phyloP scores from a whole-genome alignment of 345 rosid species.

The Eutrema yunnanense region DNA sequence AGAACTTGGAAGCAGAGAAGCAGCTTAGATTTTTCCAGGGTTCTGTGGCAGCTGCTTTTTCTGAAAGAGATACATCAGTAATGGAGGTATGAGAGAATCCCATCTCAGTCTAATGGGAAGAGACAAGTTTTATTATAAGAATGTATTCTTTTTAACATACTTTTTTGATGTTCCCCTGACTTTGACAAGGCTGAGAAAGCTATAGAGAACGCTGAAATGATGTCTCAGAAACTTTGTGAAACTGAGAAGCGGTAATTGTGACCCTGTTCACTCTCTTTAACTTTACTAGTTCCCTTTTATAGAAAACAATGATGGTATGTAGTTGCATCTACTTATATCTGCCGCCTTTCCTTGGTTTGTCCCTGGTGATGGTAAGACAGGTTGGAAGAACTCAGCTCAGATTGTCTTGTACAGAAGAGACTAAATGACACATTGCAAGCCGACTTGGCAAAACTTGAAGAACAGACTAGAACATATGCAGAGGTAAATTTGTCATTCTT shows the following conservation, averaged over 20 bases:
- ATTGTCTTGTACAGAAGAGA: constrained; percentile 54
- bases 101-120: constrained; percentile 7
- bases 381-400: constrained; percentile 61
- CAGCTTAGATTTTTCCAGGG: constrained; percentile 94
- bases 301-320: not conserved
- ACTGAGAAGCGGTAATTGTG: constrained; percentile 52
- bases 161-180: not conserved
- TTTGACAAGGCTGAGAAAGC: constrained; percentile 91
- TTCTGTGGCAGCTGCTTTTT: constrained; percentile 94
- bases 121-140: not conserved
- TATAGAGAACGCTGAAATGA: constrained; percentile 73
- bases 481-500: constrained; percentile 38
- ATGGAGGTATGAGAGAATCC: constrained; percentile 61
- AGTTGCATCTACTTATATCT: not conserved
- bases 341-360: not conserved
- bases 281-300: not conserved
- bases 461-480: constrained; percentile 46
- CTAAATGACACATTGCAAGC: constrained; percentile 48
- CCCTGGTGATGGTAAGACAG: constrained; percentile 35
- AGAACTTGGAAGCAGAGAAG: constrained; percentile 92
- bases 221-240: constrained; percentile 55
- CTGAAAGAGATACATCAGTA: constrained; percentile 88
- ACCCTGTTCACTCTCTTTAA: not conserved
- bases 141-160: not conserved
- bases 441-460: constrained; percentile 56